A percentile compares a stretch with the other conserved stretches of the same genome.
These are phyloP conservation scores for Paramecium sexaurelia DNA, from an alignment of 73 alveolate species.

Conservation along the genomic window DNA sequence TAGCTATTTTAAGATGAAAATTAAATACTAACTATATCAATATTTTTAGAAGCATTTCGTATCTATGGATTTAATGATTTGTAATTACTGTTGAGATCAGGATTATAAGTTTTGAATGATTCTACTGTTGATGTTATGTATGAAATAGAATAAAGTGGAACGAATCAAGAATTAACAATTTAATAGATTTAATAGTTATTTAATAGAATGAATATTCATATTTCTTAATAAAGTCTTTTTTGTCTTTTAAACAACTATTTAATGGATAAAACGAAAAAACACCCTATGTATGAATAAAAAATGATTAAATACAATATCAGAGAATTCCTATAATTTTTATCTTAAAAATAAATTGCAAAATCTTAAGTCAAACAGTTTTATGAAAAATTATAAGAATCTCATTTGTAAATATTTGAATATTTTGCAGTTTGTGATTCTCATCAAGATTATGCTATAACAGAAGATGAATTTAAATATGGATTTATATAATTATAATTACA, in stretches of 20 bases:
- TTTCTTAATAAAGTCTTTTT: neutral
- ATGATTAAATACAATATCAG: neutral
- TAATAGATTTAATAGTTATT: neutral
- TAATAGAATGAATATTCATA: neutral
- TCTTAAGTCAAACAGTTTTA: neutral
- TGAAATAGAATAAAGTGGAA: neutral
- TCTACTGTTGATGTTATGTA: neutral
- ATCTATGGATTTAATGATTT: neutral
- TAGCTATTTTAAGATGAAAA: neutral
- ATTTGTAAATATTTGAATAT: neutral
- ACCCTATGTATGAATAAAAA: slow-evolving; percentile 11
- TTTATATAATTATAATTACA: neutral
- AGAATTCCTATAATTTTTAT: neutral
- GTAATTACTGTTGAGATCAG: neutral
- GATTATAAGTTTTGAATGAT: slow-evolving; percentile 11
- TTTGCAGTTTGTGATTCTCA: slow-evolving; percentile 59
- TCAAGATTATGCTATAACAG: slow-evolving; percentile 39
- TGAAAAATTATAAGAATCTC: slow-evolving; percentile 11
- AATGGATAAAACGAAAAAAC: neutral
- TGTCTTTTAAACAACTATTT: neutral
- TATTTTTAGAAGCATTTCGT: neutral
- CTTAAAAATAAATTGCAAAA: neutral
- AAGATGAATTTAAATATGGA: slow-evolving; percentile 40
- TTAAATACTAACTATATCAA: neutral
- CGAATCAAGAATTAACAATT: neutral